Conservation (phyloP, 495 filamentous ascomycete genomes). For the Hypoxylon lienhwacheense region DNA sequence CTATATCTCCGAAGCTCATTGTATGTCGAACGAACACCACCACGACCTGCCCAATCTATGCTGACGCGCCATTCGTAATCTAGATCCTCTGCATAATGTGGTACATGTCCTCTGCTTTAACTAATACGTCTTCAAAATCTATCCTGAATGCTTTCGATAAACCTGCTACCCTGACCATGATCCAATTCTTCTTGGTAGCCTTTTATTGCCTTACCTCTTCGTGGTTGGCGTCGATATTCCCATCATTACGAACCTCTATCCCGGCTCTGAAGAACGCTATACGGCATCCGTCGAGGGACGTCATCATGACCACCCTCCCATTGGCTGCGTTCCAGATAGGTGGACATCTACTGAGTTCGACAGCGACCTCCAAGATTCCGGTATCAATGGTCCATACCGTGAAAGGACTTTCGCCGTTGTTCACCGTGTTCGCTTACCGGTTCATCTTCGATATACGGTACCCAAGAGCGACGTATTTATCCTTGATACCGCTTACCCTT, state of each 20-base stretch:
- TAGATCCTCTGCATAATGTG: conserved; percentile 82
- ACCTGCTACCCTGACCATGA: conserved; percentile 88
- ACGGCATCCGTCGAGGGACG: conserved; percentile 75
- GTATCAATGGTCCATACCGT: conserved; percentile 98
- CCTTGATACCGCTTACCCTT: conserved; percentile 84
- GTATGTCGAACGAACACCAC: conserved; percentile 57
- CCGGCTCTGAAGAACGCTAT: conserved; percentile 83
- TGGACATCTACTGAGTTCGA: conserved; percentile 90
- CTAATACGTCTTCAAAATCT: conserved; percentile 96
- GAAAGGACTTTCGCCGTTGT: conserved; percentile 96
- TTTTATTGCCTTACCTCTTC: conserved; percentile 82
- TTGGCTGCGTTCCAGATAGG: conserved; percentile 90
- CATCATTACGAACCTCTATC: conserved; percentile 64
- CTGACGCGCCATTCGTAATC: conserved; percentile 18
- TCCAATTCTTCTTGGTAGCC: conserved; percentile 94
- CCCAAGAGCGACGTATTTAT: conserved; percentile 84
- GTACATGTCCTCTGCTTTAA: conserved; percentile 92
- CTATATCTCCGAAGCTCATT: conserved; percentile 81
- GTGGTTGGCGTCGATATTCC: conserved; percentile 69
- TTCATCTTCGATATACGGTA: conserved; percentile 86
- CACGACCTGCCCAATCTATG: conserved; percentile 7
- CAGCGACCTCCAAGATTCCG: conserved; percentile 89
- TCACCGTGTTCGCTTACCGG: conserved; percentile 93
- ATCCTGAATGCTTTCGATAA: conserved; percentile 92
- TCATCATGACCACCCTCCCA: conserved; percentile 84